A percentile compares a stretch with the other conserved stretches of the same genome.
Conservation (phyloP, 2,329 filamentous ascomycete genomes). For the Colletotrichum liaoningense region DNA sequence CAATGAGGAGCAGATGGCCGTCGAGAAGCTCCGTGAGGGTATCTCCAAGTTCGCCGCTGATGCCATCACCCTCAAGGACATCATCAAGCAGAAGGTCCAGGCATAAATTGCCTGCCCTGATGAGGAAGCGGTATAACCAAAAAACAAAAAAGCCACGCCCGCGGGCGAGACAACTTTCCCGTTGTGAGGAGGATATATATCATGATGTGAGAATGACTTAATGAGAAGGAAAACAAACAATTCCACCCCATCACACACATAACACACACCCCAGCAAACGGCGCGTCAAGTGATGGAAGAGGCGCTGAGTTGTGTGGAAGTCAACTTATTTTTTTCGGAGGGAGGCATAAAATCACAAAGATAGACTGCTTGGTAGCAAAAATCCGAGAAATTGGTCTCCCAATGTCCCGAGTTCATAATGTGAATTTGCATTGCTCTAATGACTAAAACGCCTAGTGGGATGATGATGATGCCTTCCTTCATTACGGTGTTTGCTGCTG, state of each 20-base stretch:
- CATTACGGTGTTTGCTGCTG: not conserved
- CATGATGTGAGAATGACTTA: constrained; percentile 37
- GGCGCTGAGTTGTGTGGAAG: not conserved
- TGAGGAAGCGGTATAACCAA: not conserved
- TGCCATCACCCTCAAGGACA: constrained; percentile 91
- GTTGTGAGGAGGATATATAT: constrained; percentile 27
- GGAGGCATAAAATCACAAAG: constrained; percentile 1
- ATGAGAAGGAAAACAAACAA: constrained; percentile 27
- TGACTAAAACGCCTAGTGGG: not conserved
- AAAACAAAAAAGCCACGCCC: not conserved
- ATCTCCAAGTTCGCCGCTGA: constrained; percentile 99
- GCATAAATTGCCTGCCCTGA: constrained; percentile 47
- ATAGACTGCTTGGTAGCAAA: not conserved
- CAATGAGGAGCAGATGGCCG: constrained; percentile 99
- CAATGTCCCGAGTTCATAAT: not conserved
- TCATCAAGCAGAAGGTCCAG: constrained; percentile 86
- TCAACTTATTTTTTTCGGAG: not conserved
- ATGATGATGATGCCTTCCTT: not conserved
- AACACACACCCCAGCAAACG: not conserved
- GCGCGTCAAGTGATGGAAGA: constrained; percentile 9
- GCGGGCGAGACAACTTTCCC: not conserved
- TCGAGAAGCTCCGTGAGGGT: constrained; percentile 98
- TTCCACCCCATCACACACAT: not conserved
- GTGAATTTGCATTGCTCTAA: not conserved
- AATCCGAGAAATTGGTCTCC: not conserved